Evolutionary conservation across 805 yeast genomes (phyloP), one percentile per base, ranked within the genome.

Genomic region (Sugiyamaella valdiviana): DNA sequence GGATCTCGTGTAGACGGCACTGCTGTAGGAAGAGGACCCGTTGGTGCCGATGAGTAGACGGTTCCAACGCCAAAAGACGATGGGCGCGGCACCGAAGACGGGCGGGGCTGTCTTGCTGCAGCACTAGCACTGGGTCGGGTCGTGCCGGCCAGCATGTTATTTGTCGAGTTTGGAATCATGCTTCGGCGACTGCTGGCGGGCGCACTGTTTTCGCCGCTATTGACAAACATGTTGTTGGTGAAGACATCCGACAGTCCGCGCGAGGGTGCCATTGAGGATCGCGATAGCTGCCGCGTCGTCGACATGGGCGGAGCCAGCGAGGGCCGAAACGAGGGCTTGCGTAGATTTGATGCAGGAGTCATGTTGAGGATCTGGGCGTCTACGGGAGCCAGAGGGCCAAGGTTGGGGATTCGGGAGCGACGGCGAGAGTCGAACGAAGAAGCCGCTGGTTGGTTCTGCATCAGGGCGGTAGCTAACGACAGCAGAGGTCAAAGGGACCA

Each of bases 1-100:
- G 85, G 83, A 65, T 88, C 96, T 53, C 56, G 42, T 5, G 50
- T 43, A 5, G 57, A 20, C 21, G 26, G 21, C 1, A 51, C 36
- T 6, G 32, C 9, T 6, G 32, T 26, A 26, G 32, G 32, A 26
- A 26, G 32, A 26, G 39, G 37, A 22, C 44, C 42, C 16, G 47
- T 9, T 23, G 44, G 20, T 16, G 45, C 23, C 19, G 32, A 26
- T 3, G 32, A 26, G 32, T 10, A 20, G 26, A 24, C 17, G 23
- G 49, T 16, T 19, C 48, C 48, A 10, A 51, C 29, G 5, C 57
- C 57, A 44, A 54, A 54, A 9, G 57, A 51, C 12, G 57, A 53
- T 16, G 47, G 49, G 19, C 51, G n/a, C 6, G 53, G 50, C 9
- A 46, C 21, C 14, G 40, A n/a, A 2, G 52, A 50, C 16, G 16